Base-by-base conservation (phyloP, 2,329 filamentous ascomycete genomes). In the Penicillium digitatum region DNA sequence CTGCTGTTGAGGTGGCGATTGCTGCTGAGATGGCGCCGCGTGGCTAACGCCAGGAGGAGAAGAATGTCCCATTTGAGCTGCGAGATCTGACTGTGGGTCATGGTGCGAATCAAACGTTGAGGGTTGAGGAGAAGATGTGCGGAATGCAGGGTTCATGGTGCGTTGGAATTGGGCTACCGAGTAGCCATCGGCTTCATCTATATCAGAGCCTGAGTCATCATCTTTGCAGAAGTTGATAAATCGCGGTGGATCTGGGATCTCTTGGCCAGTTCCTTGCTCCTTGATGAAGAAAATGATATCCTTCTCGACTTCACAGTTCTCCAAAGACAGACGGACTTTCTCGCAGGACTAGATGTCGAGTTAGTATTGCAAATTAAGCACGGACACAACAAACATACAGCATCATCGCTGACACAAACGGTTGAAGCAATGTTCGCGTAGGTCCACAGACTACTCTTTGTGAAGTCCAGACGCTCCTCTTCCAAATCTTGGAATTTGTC, bases 141-240 rank as follows among this genome's bases (percentile, higher is more conserved):
- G 84, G 78, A 95, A 97, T 0, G 91, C 89, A 18, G 95, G 93
- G 68, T 99, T 99, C 75, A 96, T 96, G 52, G 88, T 92, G 56
- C 94, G 83, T 57, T 92, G 90, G 67, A 97, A 99, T 69, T 99
- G 93, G 4, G 95, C 95, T 12, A 99, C 90, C 0, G 91, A 95
- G 70, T 96, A 99, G 5, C 92, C 90, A 60, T 96, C 92, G n/a
- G 95, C 92, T 22, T 95, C 91, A 0, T 89, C 93, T 11, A 82
- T 79, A 59, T 94, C 90, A 1, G 93, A 96, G 62, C 86, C 85
- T 35, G 84, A 86, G 64, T 99, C 94, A 52, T 86, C 78, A 35
- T 93, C 94, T 11, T 94, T 87, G 72, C 90, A 95, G 73, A 97
- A 99, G 78, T 99, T 96, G 83, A 99, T 96, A 73, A 96, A 99